phyloP scores from a whole-genome alignment of 192 early-diverging fungal genomes.

The Linnemannia hyalina region DNA sequence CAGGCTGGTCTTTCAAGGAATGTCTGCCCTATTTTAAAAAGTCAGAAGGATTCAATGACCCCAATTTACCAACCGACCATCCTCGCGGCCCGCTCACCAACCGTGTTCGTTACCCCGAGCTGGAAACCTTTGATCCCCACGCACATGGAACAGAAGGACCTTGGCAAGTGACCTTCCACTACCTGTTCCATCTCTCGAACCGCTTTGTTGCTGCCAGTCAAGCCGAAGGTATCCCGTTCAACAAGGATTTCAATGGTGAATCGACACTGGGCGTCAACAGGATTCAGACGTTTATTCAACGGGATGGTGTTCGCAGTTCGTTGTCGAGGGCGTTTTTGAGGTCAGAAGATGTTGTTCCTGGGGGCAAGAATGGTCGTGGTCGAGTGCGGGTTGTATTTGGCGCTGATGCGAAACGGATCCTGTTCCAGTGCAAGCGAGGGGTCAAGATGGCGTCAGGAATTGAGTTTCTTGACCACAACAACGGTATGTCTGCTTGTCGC shows the following conservation, averaged over 20 bases:
- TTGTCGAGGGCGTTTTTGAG: slow-evolving; percentile 41
- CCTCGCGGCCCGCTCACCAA: slow-evolving; percentile 25
- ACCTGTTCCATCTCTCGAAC: slow-evolving; percentile 19
- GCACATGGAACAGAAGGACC: slow-evolving; percentile 44
- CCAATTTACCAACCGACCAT: slow-evolving; percentile 11
- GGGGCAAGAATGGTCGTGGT: slow-evolving; percentile 18
- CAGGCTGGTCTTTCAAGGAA: slow-evolving; percentile 22
- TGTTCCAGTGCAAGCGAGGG: slow-evolving; percentile 17
- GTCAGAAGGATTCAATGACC: slow-evolving; percentile 41
- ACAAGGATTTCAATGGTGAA: slow-evolving; percentile 46
- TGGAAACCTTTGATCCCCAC: slow-evolving; percentile 32
- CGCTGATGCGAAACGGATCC: slow-evolving; percentile 10
- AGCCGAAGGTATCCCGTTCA: slow-evolving; percentile 27
- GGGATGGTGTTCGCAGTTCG: slow-evolving; percentile 45
- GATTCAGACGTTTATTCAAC: slow-evolving; percentile 41
- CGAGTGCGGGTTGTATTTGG: slow-evolving; percentile 42
- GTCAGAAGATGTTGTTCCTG: slow-evolving; percentile 21
- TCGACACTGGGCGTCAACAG: slow-evolving; percentile 38
- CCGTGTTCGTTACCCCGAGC: slow-evolving; percentile 7
- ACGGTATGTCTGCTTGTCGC: not conserved
- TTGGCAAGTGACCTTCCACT: slow-evolving; percentile 40
- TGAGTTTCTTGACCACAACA: slow-evolving; percentile 46
- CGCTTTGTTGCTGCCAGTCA: slow-evolving; percentile 22
- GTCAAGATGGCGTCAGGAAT: slow-evolving; percentile 38
- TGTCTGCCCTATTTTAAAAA: slow-evolving; percentile 20